Evolutionary conservation across 345 rosid genomes (phyloP).

Genomic region (Cardamine occulta): DNA sequence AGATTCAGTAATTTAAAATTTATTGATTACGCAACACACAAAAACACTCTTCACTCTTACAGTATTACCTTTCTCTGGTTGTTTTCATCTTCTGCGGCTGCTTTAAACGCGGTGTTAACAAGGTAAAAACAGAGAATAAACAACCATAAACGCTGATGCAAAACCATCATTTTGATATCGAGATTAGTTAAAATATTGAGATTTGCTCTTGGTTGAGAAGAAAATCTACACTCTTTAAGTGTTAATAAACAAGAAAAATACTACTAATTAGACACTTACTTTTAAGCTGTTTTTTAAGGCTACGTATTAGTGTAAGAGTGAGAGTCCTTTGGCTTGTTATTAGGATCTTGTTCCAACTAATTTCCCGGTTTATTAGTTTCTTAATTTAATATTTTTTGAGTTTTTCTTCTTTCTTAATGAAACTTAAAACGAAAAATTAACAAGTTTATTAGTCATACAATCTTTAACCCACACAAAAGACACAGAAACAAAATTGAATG

Average conservation of each 20-base stretch:
- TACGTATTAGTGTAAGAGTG: constrained; percentile 14
- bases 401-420: background rate
- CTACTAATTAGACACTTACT: constrained; percentile 20
- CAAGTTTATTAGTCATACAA: constrained; percentile 34
- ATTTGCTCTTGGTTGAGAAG: background rate
- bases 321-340: constrained; percentile 37
- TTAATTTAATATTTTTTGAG: background rate
- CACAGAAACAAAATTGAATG: constrained; percentile 35
- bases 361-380: constrained; percentile 3
- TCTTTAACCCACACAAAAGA: constrained; percentile 9
- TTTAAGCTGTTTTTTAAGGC: constrained; percentile 9
- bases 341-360: constrained; percentile 39
- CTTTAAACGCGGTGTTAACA: constrained; percentile 17
- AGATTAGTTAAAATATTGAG: constrained; percentile 12
- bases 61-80: constrained; percentile 36
- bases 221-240: background rate
- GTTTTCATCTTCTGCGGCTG: constrained; percentile 18
- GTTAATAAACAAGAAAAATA: background rate
- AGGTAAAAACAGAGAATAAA: constrained; percentile 36
- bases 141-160: constrained; percentile 10
- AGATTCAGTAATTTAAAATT: background rate
- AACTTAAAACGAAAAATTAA: background rate
- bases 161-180: constrained; percentile 26
- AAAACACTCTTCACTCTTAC: background rate
- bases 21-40: background rate